A percentile compares a stretch with the other conserved stretches of the same genome.
Evolutionary conservation across 331 rosid genomes (phyloP).

Genomic region (Cydonia oblonga): DNA sequence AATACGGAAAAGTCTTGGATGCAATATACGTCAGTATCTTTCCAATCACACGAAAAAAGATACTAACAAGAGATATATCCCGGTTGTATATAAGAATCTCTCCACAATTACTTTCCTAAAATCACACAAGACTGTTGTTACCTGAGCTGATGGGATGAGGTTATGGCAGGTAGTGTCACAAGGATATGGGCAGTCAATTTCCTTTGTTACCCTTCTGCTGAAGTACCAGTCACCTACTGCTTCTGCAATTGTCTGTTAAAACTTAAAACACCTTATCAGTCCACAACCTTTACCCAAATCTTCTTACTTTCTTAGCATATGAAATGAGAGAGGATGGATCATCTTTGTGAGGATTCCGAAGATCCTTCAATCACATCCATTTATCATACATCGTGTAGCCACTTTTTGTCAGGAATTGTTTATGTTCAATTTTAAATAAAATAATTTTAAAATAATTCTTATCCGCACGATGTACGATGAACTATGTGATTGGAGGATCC

Average conservation of each 20-base stretch:
- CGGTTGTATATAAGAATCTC: background rate
- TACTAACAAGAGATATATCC: background rate
- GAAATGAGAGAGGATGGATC: background rate
- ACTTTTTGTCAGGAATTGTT: too few relatives aligned
- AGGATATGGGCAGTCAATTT: slow-evolving; percentile 80
- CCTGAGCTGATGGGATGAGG: slow-evolving; percentile 43
- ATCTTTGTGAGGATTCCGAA: too few relatives aligned
- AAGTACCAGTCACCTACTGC: slow-evolving; percentile 97
- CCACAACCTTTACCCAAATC: background rate
- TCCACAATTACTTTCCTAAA: background rate
- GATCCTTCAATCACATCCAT: too few relatives aligned
- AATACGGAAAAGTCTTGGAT: background rate
- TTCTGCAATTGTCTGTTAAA: slow-evolving; percentile 74
- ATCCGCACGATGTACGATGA: too few relatives aligned
- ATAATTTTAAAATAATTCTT: too few relatives aligned
- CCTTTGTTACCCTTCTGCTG: slow-evolving; percentile 42
- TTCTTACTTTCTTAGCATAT: background rate
- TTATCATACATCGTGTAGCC: rapidly evolving
- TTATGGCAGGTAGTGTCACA: slow-evolving; percentile 75
- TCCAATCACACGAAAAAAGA: too few relatives aligned
- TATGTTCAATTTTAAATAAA: too few relatives aligned
- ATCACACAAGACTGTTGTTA: background rate
- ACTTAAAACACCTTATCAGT: background rate
- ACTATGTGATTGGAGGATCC: too few relatives aligned
- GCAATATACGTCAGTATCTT: background rate